Base-by-base conservation (phyloP, 2,329 filamentous ascomycete species). In the Fusarium falciforme region DNA sequence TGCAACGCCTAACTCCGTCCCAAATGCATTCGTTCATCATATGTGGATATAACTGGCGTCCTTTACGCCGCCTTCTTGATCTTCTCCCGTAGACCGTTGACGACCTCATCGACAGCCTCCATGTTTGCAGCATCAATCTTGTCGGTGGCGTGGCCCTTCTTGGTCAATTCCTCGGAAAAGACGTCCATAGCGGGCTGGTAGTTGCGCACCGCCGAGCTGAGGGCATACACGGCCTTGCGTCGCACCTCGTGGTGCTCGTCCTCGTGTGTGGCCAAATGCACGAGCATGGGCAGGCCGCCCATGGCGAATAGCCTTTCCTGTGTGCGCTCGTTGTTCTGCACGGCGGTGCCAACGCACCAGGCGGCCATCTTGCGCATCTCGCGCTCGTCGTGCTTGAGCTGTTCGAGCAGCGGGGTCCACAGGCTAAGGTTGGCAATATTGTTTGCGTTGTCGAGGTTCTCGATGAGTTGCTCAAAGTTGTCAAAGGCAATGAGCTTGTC, bases 371-470 rank as follows among this genome's bases (percentile, higher is more conserved):
- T 91, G 73, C 95, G 88, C 79, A 98, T 86, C 72, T 96, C 93
- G 7, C 87, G 81, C 79, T 96, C 92, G 12, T 89, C 87, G 78
- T 92, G 88, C 59, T 87, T 86, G 16, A 99, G 87, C 72, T 93
- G 90, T 10, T 87, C 84, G 12, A 98, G 86, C 42, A 99, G 86
- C 11, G 94, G 94, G 12, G 89, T 89, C 96, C 96, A 99, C 35
- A 98, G 87, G 8, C 89, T 89, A 22, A 98, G 85, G 31, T 89
- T 89, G 74, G 91, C 91, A 77, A 99, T 89, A 84, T 98, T 97
- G 87, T 98, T 99, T 67, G 96, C 96, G 82, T 99, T 99, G 87
- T 99, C 96, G 77, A 98, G 91, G 72, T 90, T 91, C 86, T 98
- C 95, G 78, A 98, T 93, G 68, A 98, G 87, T 83, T 97, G 94